These are phyloP conservation scores for Aegilops speltoides DNA, from an alignment of 176 grass and related monocot genomes.

Conservation along the genomic window DNA sequence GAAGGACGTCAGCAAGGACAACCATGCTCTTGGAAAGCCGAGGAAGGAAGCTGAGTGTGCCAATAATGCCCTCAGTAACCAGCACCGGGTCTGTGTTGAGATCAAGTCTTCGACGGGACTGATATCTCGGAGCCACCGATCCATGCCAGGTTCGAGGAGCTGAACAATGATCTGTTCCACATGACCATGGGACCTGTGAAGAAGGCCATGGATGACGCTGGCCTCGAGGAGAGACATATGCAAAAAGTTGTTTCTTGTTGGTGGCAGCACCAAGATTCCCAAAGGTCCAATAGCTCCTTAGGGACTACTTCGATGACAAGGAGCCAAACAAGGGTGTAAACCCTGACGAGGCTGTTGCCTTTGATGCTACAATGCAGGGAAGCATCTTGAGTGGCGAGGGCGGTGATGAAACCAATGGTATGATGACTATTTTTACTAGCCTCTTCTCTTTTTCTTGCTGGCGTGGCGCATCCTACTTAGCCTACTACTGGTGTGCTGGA, in stretches of 20 bases:
- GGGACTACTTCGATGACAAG: too few relatives aligned
- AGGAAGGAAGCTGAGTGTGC: constrained; percentile 69
- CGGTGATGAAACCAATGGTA: too few relatives aligned
- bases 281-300: too few relatives aligned
- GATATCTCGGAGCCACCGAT: constrained; percentile 74
- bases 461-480: too few relatives aligned
- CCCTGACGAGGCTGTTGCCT: too few relatives aligned
- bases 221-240: constrained; percentile 64
- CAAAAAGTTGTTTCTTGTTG: not conserved
- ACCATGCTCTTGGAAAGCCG: constrained; percentile 68
- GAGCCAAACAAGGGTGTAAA: too few relatives aligned
- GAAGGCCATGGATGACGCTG: constrained; percentile 73
- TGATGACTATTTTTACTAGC: too few relatives aligned
- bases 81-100: constrained; percentile 73
- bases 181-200: constrained; percentile 75
- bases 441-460: too few relatives aligned
- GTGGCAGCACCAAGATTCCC: too few relatives aligned
- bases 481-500: too few relatives aligned
- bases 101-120: constrained; percentile 67
- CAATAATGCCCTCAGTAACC: constrained; percentile 68
- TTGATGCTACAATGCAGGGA: too few relatives aligned
- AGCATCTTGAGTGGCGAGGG: too few relatives aligned
- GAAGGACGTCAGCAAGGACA: constrained; percentile 72
- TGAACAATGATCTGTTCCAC: constrained; percentile 68
- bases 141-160: constrained; percentile 60